phyloP scores from a whole-genome alignment of 2,329 filamentous ascomycete species.

The Cytospora chrysosperma region DNA sequence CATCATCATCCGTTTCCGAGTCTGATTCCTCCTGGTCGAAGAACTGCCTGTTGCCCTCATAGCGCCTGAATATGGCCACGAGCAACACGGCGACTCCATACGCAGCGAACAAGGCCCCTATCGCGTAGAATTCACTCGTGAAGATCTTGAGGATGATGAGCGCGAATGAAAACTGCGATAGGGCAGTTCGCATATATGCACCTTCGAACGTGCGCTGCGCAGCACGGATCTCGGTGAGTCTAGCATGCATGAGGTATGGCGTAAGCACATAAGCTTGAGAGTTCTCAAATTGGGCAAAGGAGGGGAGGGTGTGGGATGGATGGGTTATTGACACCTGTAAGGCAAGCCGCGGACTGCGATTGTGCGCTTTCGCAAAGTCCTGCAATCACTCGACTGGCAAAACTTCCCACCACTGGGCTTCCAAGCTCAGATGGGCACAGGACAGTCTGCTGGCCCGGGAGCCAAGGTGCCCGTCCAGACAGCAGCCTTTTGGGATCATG shows the following conservation, averaged over 20 bases:
- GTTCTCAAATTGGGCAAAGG: too few relatives aligned
- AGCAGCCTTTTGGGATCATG: neutral
- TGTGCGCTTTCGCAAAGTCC: neutral
- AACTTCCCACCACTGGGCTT: neutral
- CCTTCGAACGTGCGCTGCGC: constrained; percentile 97
- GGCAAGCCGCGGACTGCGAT: neutral
- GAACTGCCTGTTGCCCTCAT: constrained; percentile 92
- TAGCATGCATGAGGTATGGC: constrained; percentile 30
- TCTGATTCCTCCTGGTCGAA: constrained; percentile 59
- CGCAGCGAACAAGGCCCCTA: constrained; percentile 91
- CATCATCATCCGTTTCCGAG: constrained; percentile 33
- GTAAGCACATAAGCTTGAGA: constrained; percentile 11
- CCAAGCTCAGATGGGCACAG: neutral
- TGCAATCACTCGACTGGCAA: neutral
- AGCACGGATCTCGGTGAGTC: constrained; percentile 88
- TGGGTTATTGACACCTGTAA: neutral
- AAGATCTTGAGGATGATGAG: constrained; percentile 96
- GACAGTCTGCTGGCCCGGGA: too few relatives aligned
- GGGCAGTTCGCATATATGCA: constrained; percentile 90
- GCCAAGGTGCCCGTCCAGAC: too few relatives aligned
- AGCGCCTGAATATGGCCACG: constrained; percentile 80
- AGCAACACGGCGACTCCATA: constrained; percentile 84
- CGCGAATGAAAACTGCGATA: constrained; percentile 93
- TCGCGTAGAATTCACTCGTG: constrained; percentile 92
- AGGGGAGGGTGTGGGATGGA: neutral